Evolutionary conservation across 176 grass and related monocot genomes (phyloP).

Genomic region (Tillandsia leiboldiana): DNA sequence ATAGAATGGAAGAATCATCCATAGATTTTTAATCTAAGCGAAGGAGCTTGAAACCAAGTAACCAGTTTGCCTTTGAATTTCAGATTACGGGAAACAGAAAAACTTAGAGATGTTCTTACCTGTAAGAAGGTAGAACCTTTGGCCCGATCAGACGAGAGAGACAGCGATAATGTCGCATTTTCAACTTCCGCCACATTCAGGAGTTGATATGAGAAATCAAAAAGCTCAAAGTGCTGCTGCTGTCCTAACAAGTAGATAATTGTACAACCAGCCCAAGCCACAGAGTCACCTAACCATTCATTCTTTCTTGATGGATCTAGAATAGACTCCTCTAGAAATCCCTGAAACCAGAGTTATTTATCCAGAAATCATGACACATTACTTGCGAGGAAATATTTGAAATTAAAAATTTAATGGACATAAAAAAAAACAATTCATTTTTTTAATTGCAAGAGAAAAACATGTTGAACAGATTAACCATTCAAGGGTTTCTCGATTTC

Average conservation of each 20-base stretch:
- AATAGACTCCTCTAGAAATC: conserved; percentile 75
- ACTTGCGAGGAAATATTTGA: too few species aligned
- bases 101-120: conserved; percentile 32
- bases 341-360: conserved; percentile 30
- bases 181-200: conserved; percentile 96
- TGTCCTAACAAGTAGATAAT: conserved; percentile 96
- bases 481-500: too few species aligned
- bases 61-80: not conserved
- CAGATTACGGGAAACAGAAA: not conserved
- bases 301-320: conserved; percentile 59
- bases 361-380: not conserved
- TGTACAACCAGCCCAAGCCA: conserved; percentile 95
- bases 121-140: conserved; percentile 61
- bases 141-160: conserved; percentile 48
- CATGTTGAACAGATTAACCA: too few species aligned
- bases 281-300: conserved; percentile 79
- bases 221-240: conserved; percentile 94
- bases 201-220: conserved; percentile 91
- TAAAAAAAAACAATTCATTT: too few species aligned
- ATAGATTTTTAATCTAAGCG: not conserved
- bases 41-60: not conserved
- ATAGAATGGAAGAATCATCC: not conserved
- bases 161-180: conserved; percentile 35
- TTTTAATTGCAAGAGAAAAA: too few species aligned
- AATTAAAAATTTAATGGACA: too few species aligned